Evolutionary conservation across 768 basidiomycete genomes (phyloP).

Genomic region (Cubamyces sp.): DNA sequence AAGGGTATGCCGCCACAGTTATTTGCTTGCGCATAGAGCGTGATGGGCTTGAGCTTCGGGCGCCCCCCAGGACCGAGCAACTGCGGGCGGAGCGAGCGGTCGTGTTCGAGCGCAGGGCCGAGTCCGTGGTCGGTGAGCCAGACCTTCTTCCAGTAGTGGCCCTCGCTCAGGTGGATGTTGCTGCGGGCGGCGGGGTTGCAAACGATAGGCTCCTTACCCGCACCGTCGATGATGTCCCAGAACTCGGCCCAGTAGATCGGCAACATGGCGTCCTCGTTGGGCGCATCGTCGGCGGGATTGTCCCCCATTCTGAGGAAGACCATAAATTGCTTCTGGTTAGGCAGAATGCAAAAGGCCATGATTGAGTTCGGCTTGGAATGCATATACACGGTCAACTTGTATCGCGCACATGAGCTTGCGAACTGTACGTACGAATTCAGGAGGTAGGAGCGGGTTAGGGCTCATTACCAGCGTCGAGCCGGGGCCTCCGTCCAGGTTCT

Average conservation of each 20-base stretch:
- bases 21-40: slow-evolving; percentile 2
- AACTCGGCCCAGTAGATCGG: slow-evolving; percentile 21
- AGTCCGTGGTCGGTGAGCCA: slow-evolving; percentile 22
- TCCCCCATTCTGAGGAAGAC: slow-evolving; percentile 25
- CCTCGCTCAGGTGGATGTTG: not conserved
- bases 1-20: not conserved
- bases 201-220: not conserved
- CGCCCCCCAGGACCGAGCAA: not conserved
- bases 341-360: slow-evolving; percentile 27
- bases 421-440: not conserved
- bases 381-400: not conserved
- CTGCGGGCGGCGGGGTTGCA: slow-evolving; percentile 1
- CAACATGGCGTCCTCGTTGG: not conserved
- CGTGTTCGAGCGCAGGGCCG: slow-evolving; percentile 8
- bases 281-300: not conserved
- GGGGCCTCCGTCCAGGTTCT: slow-evolving; percentile 43
- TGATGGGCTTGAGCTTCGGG: slow-evolving; percentile 16
- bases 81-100: slow-evolving; percentile 11
- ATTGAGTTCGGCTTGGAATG: slow-evolving; percentile 11
- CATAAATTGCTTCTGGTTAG: slow-evolving; percentile 27
- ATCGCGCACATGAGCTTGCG: not conserved
- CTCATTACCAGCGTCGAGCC: slow-evolving; percentile 44
- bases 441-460: slow-evolving; percentile 3
- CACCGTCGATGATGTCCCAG: slow-evolving; percentile 22
- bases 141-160: slow-evolving; percentile 15